These are phyloP conservation scores for Xylariaceae sp. DNA, from an alignment of 2,329 filamentous ascomycete species.

Conservation along the genomic window DNA sequence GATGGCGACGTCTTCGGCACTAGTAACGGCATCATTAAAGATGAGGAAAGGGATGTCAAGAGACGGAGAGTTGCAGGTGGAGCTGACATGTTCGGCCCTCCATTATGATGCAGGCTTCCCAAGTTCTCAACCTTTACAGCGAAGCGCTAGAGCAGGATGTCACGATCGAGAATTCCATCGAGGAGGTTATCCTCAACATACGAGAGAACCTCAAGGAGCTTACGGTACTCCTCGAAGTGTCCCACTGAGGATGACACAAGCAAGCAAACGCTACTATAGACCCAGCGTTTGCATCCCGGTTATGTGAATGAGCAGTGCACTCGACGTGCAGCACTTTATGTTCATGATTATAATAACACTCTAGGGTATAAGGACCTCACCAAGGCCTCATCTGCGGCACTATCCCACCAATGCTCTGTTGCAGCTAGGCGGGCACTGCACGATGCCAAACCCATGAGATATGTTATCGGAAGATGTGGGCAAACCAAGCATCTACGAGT, in stretches of 20 bases:
- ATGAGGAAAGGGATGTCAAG: conserved; percentile 46
- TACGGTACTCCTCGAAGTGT: neutral
- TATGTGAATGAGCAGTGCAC: neutral
- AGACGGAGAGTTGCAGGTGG: conserved; percentile 45
- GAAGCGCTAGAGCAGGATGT: neutral
- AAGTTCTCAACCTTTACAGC: neutral
- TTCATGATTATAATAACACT: neutral
- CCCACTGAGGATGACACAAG: neutral
- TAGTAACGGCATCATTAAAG: conserved; percentile 45
- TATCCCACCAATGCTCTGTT: too few species aligned
- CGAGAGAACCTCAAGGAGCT: neutral
- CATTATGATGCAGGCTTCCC: conserved; percentile 27
- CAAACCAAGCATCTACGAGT: too few species aligned
- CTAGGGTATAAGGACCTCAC: neutral
- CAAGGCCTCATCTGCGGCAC: too few species aligned
- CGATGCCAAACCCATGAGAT: too few species aligned
- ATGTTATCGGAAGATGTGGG: too few species aligned
- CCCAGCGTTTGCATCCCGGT: neutral
- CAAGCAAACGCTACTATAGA: neutral
- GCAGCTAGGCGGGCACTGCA: too few species aligned
- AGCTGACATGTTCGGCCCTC: conserved; percentile 39
- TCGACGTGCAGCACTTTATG: neutral
- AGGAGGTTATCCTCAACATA: too few species aligned
- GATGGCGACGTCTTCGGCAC: conserved; percentile 58
- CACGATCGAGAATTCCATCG: neutral